Evolutionary conservation across 257 asterid species (phyloP), one percentile per base, ranked within the genome.

Genomic region (Gardenia jasminoides): DNA sequence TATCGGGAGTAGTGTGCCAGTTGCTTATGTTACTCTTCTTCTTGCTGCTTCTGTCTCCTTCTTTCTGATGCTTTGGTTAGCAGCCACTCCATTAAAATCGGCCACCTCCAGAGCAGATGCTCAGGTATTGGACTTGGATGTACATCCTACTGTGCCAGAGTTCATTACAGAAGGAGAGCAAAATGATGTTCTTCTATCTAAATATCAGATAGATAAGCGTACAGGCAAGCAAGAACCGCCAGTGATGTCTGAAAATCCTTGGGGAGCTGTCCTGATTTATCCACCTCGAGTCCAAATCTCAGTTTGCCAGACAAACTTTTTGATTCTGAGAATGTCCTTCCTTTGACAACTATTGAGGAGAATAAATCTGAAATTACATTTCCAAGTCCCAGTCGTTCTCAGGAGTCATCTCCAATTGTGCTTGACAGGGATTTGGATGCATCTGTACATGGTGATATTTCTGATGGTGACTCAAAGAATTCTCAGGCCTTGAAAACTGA

Each of bases 1-100:
- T 80, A 80, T 86, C 36, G 92, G 91, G 73, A 90, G 88, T 77
- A 82, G 82, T 75, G 79, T 91, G 77, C 92, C 99, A 62, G 47
- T 86, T 76, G 87, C 91, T 44, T 92, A 91, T 86, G 82, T 88
- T 80, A 81, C 89, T 83, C 97, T 96, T 75, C 90, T 92, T 79
- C 48, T 85, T 46, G 84, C 85, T 52, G 89, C 95, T 65, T 86
- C 85, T 73, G 83, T 84, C 76, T 96, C 92, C 87, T 89, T 91
- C 67, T 83, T 82, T 80, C 79, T 90, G 85, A 88, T 89, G 95
- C 93, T 96, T 86, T 92, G 97, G 98, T 86, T 96, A 84, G 93
- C 90, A 52, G 88, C 84, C 72, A 92, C 97, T 84, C 99, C 98
- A 3, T 82, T 96, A 83, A 96, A 91, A 86, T 93, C 98, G 74